phyloP scores from a whole-genome alignment of 2,329 filamentous ascomycete genomes.

The Aspergillus sp. region DNA sequence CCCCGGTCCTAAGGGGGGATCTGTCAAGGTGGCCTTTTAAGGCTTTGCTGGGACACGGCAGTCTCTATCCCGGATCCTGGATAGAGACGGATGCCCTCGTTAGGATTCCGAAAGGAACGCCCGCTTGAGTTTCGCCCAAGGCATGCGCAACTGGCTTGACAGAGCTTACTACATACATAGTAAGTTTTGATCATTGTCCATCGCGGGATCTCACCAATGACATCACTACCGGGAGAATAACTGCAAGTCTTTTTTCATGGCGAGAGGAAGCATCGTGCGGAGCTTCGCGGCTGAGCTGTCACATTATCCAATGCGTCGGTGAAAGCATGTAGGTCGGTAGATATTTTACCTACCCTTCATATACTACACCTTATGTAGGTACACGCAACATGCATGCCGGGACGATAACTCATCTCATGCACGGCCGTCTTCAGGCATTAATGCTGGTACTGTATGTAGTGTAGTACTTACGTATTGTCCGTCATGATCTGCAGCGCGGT shows the following conservation, averaged over 20 bases:
- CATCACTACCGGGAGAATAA: not conserved
- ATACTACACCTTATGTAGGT: constrained; percentile 8
- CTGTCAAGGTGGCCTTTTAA: constrained; percentile 25
- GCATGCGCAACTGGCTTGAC: not conserved
- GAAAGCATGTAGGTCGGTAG: constrained; percentile 9
- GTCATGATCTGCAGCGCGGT: constrained; percentile 1
- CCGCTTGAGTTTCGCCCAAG: not conserved
- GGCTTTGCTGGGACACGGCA: not conserved
- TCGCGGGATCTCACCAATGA: not conserved
- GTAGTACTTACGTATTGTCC: not conserved
- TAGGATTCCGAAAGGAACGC: not conserved
- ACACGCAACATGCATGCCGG: constrained; percentile 15
- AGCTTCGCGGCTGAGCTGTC: constrained; percentile 8
- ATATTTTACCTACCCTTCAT: not conserved
- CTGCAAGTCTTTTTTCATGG: not conserved
- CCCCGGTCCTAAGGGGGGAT: constrained; percentile 12
- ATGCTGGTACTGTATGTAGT: not conserved
- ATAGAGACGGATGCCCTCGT: not conserved
- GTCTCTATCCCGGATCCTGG: not conserved
- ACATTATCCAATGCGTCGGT: constrained; percentile 2
- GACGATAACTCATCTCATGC: not conserved
- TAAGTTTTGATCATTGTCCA: not conserved
- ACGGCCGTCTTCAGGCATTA: not conserved
- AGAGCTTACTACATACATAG: no score
- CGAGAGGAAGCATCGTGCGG: constrained; percentile 3